phyloP scores from a whole-genome alignment of 768 basidiomycete genomes.

The Phlebiopsis flavidoalba region DNA sequence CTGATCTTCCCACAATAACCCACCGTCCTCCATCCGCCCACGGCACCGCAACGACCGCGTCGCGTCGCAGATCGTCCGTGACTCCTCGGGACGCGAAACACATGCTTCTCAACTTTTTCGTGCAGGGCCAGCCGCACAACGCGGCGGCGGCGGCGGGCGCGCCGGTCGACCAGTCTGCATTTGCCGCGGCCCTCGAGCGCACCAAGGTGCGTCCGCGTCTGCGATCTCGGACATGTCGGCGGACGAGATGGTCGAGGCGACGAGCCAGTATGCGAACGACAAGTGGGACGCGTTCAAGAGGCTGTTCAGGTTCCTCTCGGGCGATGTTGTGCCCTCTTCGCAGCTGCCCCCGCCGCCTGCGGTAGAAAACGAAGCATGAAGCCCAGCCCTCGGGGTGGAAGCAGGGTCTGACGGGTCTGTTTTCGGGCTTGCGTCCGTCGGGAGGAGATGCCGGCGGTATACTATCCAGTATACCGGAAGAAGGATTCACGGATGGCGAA shows the following conservation, averaged over 20 bases:
- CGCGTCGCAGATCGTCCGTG: slow-evolving; percentile 69
- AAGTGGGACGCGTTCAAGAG: slow-evolving; percentile 35
- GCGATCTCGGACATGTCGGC: slow-evolving; percentile 47
- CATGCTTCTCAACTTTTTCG: slow-evolving; percentile 79
- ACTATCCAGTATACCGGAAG: slow-evolving; percentile 28
- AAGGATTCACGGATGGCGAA: slow-evolving; percentile 66
- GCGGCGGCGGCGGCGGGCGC: slow-evolving; percentile 26
- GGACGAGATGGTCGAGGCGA: slow-evolving; percentile 47
- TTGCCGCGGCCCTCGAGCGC: slow-evolving; percentile 41
- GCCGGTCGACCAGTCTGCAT: slow-evolving; percentile 15
- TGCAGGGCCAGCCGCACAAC: slow-evolving; percentile 48
- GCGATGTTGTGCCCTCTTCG: slow-evolving; percentile 43
- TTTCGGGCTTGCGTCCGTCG: slow-evolving; percentile 54
- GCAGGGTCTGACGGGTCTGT: slow-evolving; percentile 56
- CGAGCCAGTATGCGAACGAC: slow-evolving; percentile 12
- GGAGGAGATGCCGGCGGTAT: slow-evolving; percentile 25
- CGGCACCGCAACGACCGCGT: slow-evolving; percentile 82
- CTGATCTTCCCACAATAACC: slow-evolving; percentile 78
- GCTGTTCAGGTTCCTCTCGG: slow-evolving; percentile 70
- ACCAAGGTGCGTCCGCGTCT: slow-evolving; percentile 32
- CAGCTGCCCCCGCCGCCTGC: slow-evolving; percentile 23
- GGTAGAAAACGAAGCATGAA: slow-evolving; percentile 26
- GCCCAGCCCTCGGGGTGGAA: slow-evolving; percentile 37
- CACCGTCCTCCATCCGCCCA: slow-evolving; percentile 68
- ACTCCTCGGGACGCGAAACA: slow-evolving; percentile 74